Evolutionary conservation across 148 eudicot genomes (phyloP), one percentile per base, ranked within the genome.

Genomic region (Spergularia bocconei): DNA sequence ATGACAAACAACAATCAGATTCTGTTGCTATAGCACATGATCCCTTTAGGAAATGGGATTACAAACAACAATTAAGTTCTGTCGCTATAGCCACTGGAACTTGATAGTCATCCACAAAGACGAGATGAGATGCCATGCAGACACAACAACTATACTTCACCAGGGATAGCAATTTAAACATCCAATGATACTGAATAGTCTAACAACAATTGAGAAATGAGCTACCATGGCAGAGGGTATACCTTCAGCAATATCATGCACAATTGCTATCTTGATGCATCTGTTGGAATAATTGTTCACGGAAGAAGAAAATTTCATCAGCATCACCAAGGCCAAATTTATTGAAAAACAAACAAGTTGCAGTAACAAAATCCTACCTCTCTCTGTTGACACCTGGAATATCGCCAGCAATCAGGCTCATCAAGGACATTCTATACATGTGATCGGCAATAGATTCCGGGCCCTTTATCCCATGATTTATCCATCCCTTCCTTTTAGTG

Each of bases 391-490:
- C 84, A 64, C 91, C 93, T 47, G 93, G 89, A 79, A 85, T 73
- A 72, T 91, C 98, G 61, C 87, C 88, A 63, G 87, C 88, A 82
- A 94, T 91, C 85, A 94, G 83, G 84, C 91, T 85, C 98, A 94
- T 94, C 91, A 94, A 82, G 17, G 97, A 75, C 97, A 94, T 91
- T n/a, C 92, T 93, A 74, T 94, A 94, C 97, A 91, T 91, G 72
- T 94, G 98, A 88, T 94, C 98, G 75, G 98, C 98, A 85, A 94
- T 90, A 8, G 98, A 94, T 81, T 94, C 98, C n/a, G 98, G 90
- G 70, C 96, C 93, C 63, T 90, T 83, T 77, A 94, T 91, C 48
- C 87, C 87, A 64, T 91, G 96, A 79, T 91, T 94, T 67, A 94
- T 74, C 98, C 98, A 94, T 73, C 98, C 98, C 73, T 91, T 92